Conservation (phyloP, 2,329 filamentous ascomycete species). For the Beauveria brongniartii region DNA sequence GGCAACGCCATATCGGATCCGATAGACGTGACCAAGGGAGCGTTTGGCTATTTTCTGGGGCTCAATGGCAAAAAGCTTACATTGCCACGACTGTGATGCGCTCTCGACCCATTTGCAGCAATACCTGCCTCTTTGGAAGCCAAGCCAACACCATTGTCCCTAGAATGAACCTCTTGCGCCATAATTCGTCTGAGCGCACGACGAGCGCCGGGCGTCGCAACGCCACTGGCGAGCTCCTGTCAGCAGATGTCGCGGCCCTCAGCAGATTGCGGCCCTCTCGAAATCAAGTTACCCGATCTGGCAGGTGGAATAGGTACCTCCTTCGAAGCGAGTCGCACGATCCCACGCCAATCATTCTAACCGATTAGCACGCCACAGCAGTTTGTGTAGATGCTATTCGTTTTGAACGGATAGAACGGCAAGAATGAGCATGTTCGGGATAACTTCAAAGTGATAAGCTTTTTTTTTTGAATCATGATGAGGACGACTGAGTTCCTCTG, state of each 20-base stretch:
- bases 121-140: conserved; percentile 1
- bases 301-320: background rate
- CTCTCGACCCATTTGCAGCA: background rate
- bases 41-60: background rate
- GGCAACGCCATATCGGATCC: conserved; percentile 1
- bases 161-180: background rate
- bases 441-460: background rate
- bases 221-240: background rate
- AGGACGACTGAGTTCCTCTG: background rate
- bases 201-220: background rate
- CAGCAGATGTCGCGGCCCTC: background rate
- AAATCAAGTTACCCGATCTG: background rate
- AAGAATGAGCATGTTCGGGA: background rate
- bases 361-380: conserved; percentile 3
- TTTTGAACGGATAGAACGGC: background rate
- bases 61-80: background rate
- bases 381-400: background rate
- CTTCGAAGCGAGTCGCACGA: background rate
- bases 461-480: background rate
- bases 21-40: background rate
- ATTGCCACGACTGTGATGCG: background rate
- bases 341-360: background rate
- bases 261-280: background rate
- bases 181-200: background rate
- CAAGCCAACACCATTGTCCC: background rate